phyloP scores from a whole-genome alignment of 2,329 filamentous ascomycete species.

The Calonectria crousiana region DNA sequence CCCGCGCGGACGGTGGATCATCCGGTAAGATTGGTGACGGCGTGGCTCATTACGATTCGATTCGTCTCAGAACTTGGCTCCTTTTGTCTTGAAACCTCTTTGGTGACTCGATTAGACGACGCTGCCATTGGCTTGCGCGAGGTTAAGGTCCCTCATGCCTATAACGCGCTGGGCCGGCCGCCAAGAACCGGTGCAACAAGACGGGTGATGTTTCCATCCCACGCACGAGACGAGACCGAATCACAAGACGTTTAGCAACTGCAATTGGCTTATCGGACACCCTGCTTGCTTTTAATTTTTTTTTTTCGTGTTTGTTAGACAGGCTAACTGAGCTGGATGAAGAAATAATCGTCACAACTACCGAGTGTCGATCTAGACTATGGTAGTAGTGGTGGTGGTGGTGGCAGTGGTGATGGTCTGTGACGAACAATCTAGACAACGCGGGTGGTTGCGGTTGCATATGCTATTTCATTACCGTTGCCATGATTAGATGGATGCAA shows the following conservation, averaged over 20 bases:
- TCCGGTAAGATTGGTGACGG: constrained; percentile 22
- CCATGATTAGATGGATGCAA: neutral
- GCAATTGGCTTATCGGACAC: neutral
- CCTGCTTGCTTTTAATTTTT: neutral
- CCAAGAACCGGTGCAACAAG: neutral
- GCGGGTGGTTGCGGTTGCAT: neutral
- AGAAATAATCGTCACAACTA: neutral
- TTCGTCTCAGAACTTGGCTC: neutral
- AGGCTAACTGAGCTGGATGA: neutral
- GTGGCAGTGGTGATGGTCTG: neutral
- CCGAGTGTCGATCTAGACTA: neutral
- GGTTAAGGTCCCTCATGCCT: neutral
- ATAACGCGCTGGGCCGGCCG: neutral
- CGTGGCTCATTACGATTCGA: constrained; percentile 13
- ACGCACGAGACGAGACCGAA: neutral
- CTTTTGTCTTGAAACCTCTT: constrained; percentile 1
- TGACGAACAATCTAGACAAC: neutral
- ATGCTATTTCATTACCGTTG: neutral
- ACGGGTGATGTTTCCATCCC: neutral
- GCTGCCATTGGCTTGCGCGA: neutral
- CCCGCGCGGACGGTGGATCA: constrained; percentile 13
- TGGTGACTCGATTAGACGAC: neutral
- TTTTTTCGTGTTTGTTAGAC: neutral
- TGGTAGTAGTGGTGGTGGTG: neutral
- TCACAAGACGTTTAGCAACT: neutral